Base-by-base conservation (phyloP, 2,329 filamentous ascomycete genomes). In the Tolypocladium pustulatum region DNA sequence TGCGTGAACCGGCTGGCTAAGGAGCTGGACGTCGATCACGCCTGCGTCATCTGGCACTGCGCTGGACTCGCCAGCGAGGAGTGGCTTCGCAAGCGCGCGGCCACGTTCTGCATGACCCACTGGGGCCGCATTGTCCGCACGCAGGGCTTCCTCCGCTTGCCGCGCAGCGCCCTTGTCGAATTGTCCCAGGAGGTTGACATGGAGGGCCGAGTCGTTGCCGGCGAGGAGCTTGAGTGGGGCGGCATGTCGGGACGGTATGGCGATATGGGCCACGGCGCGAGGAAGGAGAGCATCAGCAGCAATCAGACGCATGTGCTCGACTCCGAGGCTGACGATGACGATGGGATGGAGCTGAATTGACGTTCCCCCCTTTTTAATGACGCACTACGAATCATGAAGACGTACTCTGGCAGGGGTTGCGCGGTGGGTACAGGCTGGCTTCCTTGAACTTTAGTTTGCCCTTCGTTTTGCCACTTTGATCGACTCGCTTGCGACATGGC, bases 51-150 rank as follows among this genome's bases (percentile, higher is more conserved):
- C 59, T 99, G 95, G 91, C 92, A 97, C 72, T 91, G 91, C 63
- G 91, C 94, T 2, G 89, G 88, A 9, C 85, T 93, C 17, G 93
- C 94, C 20, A 90, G 87, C 65, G 94, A 99, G 73, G 90, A 96
- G 57, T 97, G 92, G 91, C 81, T 99, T 43, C 90, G 91, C 71
- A 89, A 90, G 66, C 87, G 93, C 57, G 91, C 94, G 0, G 92
- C 92, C 0, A 81, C 80, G 54, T 97, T 95, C 73, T 97, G 91
- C 69, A 84, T 99, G 73, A 88, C 88, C 43, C 90, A 97, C 72
- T 99, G 94, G 91, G 94, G 94, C 57, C 86, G 94, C 54, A 85
- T 99, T 34, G 94, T 97, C 27, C 86, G 94, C 22, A 97, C 92
- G 0, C 82, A 87, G 38, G 92, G 90, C 0, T 99, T 97, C 76